A percentile compares a stretch with the other conserved stretches of the same genome.
Conservation (phyloP, 192 early-diverging fungal species). For the Coemansia biformis region DNA sequence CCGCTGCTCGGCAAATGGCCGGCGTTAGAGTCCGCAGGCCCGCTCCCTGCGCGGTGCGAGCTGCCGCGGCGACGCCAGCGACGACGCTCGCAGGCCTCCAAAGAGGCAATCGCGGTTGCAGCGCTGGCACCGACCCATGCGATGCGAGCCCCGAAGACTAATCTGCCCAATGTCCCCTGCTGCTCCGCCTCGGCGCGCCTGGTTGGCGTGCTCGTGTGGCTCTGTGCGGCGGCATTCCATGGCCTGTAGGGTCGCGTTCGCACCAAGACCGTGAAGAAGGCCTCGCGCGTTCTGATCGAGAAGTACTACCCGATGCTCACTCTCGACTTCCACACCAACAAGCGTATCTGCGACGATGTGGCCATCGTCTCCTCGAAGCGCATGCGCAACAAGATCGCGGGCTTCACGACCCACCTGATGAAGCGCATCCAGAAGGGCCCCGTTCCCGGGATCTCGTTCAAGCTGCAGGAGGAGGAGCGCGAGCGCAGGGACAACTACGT, state of each 20-base stretch:
- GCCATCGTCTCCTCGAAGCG: constrained; percentile 98
- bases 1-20: too few species aligned
- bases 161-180: too few species aligned
- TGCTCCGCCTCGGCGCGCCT: too few species aligned
- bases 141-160: too few species aligned
- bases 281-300: constrained; percentile 98
- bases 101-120: too few species aligned
- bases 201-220: too few species aligned
- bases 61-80: too few species aligned
- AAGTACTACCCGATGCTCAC: constrained; percentile 99
- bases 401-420: constrained; percentile 99
- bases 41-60: too few species aligned
- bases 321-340: constrained; percentile 99
- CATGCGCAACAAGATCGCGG: constrained; percentile 99
- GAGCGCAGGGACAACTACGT: constrained; percentile 99
- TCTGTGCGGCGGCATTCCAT: too few species aligned
- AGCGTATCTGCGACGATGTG: constrained; percentile 96
- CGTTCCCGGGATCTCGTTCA: constrained; percentile 99
- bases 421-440: constrained; percentile 98
- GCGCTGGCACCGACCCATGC: too few species aligned
- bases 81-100: too few species aligned
- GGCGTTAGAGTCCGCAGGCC: too few species aligned
- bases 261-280: constrained; percentile 99
- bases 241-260: constrained; percentile 89
- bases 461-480: constrained; percentile 99